A percentile compares a stretch with the other conserved stretches of the same genome.
These are phyloP conservation scores for Annona squamosa DNA, from an alignment of 164 flowering plant genomes.

Conservation along the genomic window DNA sequence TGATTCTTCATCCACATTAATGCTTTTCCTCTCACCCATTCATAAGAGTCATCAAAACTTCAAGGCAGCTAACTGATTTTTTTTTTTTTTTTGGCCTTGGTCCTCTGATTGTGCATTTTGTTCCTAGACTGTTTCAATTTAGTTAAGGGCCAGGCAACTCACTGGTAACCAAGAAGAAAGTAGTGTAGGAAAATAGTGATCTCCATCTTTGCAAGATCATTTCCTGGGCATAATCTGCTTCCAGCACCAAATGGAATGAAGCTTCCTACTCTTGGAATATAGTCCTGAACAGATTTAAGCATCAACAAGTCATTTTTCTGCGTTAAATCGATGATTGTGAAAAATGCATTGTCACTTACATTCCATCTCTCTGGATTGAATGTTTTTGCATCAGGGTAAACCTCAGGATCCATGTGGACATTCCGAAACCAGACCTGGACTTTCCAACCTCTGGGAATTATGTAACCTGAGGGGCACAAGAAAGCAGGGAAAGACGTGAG, in stretches of 20 bases:
- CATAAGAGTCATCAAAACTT: no score
- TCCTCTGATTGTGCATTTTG: no score
- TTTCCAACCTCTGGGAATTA: slow-evolving; percentile 78
- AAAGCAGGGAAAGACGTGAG: not conserved
- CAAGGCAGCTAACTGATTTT: no score
- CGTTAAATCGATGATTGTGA: not conserved
- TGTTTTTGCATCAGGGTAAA: slow-evolving; percentile 47
- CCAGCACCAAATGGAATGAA: slow-evolving; percentile 84
- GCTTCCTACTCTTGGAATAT: slow-evolving; percentile 53
- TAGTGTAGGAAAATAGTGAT: slow-evolving; percentile 71
- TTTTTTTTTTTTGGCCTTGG: no score
- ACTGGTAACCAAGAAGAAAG: slow-evolving; percentile 71
- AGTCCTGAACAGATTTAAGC: slow-evolving; percentile 23
- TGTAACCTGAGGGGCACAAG: slow-evolving; percentile 34
- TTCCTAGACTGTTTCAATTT: no score
- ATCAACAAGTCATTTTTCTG: not conserved
- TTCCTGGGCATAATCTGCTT: slow-evolving; percentile 81
- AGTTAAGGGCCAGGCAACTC: slow-evolving; percentile 12
- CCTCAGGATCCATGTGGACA: slow-evolving; percentile 69
- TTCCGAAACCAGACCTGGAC: slow-evolving; percentile 72
- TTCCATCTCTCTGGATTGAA: slow-evolving; percentile 92
- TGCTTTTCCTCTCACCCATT: no score
- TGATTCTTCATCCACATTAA: no score
- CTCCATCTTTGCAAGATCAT: slow-evolving; percentile 88
- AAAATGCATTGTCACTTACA: slow-evolving; percentile 36